Percentiles rank a stretch among this genome's conserved stretches.
Conservation (phyloP, 345 rosid species). For the Arabidopsis thaliana region DNA sequence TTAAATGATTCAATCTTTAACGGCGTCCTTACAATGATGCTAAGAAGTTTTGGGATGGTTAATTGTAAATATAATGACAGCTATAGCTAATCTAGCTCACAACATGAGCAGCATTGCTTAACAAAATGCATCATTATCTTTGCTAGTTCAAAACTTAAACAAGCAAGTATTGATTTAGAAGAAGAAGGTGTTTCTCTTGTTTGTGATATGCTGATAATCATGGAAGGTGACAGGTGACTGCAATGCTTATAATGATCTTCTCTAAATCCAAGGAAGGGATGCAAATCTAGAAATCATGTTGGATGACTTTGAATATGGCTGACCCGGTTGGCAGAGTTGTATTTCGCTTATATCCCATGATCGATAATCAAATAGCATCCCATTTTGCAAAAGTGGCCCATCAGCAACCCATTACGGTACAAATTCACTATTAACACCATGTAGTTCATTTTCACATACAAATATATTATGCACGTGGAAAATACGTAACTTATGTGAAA, state of each 20-base stretch:
- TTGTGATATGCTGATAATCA: not conserved
- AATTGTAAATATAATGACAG: not conserved
- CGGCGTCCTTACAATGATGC: not conserved
- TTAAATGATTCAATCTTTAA: not conserved
- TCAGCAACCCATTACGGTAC: not conserved
- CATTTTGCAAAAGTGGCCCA: not conserved
- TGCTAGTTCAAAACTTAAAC: not conserved
- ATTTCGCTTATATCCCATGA: not conserved
- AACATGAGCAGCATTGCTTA: not conserved
- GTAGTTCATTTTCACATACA: not conserved
- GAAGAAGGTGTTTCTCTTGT: not conserved
- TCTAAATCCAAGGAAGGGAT: not conserved
- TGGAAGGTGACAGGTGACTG: not conserved
- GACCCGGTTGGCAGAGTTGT: not conserved
- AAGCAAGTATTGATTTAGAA: not conserved
- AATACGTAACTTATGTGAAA: conserved; percentile 5
- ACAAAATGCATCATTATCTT: not conserved
- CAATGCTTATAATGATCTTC: not conserved
- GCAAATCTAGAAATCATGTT: not conserved
- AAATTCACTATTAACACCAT: not conserved
- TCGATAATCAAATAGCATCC: not conserved
- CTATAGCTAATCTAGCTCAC: not conserved
- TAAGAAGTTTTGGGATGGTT: not conserved
- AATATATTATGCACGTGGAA: conserved; percentile 6
- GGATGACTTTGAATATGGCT: not conserved